phyloP scores from a whole-genome alignment of 495 filamentous ascomycete genomes.

The Ramalina peruviana region DNA sequence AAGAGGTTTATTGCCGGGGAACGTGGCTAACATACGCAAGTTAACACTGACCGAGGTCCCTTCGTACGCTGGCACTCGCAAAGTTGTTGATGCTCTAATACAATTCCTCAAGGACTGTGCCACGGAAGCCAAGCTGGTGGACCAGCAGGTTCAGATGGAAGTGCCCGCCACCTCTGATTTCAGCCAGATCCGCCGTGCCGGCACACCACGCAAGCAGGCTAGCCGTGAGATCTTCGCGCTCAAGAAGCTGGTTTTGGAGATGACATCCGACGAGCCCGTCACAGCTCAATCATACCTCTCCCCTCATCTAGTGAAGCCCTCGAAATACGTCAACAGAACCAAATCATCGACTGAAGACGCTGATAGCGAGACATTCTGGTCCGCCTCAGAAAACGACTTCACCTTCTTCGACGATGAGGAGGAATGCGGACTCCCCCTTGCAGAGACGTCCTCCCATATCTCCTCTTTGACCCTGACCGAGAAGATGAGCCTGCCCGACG shows the following conservation, averaged over 20 bases:
- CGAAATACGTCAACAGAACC: slow-evolving; percentile 8
- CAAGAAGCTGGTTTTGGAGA: slow-evolving; percentile 42
- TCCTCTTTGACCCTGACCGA: slow-evolving; percentile 32
- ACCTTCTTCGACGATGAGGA: slow-evolving; percentile 48
- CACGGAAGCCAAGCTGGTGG: slow-evolving; percentile 41
- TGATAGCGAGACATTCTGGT: slow-evolving; percentile 47
- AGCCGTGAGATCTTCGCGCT: slow-evolving; percentile 36
- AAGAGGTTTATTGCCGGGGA: slow-evolving; percentile 15
- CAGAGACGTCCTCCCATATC: slow-evolving; percentile 29
- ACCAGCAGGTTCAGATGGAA: slow-evolving; percentile 34
- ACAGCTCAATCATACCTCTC: slow-evolving; percentile 7
- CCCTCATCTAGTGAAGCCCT: slow-evolving; percentile 22
- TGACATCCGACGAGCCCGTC: slow-evolving; percentile 31
- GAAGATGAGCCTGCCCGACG: slow-evolving; percentile 22
- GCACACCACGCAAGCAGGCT: slow-evolving; percentile 29
- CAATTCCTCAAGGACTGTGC: slow-evolving; percentile 47
- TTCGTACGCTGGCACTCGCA: slow-evolving; percentile 29
- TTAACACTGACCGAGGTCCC: slow-evolving; percentile 48
- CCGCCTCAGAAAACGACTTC: slow-evolving; percentile 44
- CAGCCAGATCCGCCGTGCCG: slow-evolving; percentile 25
- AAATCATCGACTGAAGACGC: slow-evolving; percentile 47
- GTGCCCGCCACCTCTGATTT: slow-evolving; percentile 35
- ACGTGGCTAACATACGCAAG: slow-evolving; percentile 35
- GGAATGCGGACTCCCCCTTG: slow-evolving; percentile 39
- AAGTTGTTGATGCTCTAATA: slow-evolving; percentile 33